A percentile compares a stretch with the other conserved stretches of the same genome.
phyloP scores from a whole-genome alignment of 495 filamentous ascomycete genomes.

The Penicillium coprophilum region DNA sequence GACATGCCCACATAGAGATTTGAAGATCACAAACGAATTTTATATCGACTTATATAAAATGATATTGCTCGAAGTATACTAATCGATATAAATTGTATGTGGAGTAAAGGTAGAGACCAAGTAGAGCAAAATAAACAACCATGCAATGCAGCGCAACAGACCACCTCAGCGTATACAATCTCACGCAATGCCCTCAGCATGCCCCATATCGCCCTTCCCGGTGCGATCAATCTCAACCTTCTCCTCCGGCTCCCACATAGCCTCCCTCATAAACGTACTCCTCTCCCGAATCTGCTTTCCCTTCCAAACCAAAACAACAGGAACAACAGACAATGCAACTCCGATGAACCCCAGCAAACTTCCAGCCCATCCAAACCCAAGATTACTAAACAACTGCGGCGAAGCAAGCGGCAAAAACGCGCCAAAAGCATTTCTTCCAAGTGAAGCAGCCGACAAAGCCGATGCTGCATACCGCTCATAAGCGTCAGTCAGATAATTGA shows the following conservation, averaged over 20 bases:
- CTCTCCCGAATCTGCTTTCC: constrained; percentile 34
- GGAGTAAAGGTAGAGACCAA: background rate
- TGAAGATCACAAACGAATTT: too few relatives aligned
- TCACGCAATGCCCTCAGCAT: background rate
- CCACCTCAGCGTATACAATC: background rate
- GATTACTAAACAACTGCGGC: constrained; percentile 35
- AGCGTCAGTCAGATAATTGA: constrained; percentile 49
- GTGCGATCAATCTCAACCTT: constrained; percentile 15
- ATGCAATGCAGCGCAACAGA: background rate
- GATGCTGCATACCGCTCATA: constrained; percentile 45
- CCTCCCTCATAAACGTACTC: constrained; percentile 43
- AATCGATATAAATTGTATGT: too few relatives aligned
- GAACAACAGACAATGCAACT: constrained; percentile 36
- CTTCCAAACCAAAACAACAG: constrained; percentile 38
- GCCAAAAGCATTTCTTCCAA: constrained; percentile 38
- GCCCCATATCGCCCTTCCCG: constrained; percentile 12
- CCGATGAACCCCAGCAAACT: constrained; percentile 44
- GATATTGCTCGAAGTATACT: too few relatives aligned
- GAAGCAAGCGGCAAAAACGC: constrained; percentile 42
- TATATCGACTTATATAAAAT: too few relatives aligned
- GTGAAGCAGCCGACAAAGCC: constrained; percentile 36
- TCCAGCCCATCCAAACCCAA: constrained; percentile 48
- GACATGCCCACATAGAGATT: too few relatives aligned
- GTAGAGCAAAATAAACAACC: background rate
- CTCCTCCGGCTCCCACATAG: constrained; percentile 26